Evolutionary conservation across 2,329 filamentous ascomycete genomes (phyloP), one percentile per base, ranked within the genome.

Genomic region (Cladophialophora carrionii): DNA sequence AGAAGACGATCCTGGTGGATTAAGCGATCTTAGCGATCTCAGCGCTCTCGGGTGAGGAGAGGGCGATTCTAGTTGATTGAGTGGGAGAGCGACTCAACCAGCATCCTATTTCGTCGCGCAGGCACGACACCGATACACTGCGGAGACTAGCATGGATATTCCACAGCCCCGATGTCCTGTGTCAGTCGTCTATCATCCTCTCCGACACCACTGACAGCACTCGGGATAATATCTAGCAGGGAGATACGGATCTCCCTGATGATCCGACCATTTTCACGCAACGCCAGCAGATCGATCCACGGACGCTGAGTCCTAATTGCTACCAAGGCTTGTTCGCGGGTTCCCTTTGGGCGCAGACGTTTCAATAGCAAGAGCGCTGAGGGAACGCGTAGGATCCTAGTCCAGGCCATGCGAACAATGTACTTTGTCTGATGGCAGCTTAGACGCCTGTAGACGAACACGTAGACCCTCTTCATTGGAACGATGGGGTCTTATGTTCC

Each of bases 1-100:
- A 96, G 80, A 82, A 85, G 70, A 94, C 87, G 77, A 94, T 98
- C 65, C 77, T 96, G 64, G 86, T 97, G 43, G 92, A 97, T 78
- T 96, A 41, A 57, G n/a, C 12, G 24, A 51, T 6, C 20, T 22
- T n/a, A n/a, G n/a, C n/a, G n/a, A n/a, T n/a, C 20, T 9, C 48
- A 1, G 1, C 14, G 34, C 14, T n/a, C 75, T 90, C 90, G 17
- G 85, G 86, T 69, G 76, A 97, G 72, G 91, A 96, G 80, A 82
- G 85, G 70, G 22, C 46, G 14, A 57, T 49, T 12, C 41, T 57
- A 24, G 55, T 34, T n/a, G 55, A 48, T 43, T 48, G 37, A 57
- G 10, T 31, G 12, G 31, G 14, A 1, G 14, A 41, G 26, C 26
- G 3, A 29, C 6, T 6, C 26, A 29, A 29, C 26, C 26, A 29